phyloP scores from a whole-genome alignment of 2,329 filamentous ascomycete species.

The Cytospora leucostoma region DNA sequence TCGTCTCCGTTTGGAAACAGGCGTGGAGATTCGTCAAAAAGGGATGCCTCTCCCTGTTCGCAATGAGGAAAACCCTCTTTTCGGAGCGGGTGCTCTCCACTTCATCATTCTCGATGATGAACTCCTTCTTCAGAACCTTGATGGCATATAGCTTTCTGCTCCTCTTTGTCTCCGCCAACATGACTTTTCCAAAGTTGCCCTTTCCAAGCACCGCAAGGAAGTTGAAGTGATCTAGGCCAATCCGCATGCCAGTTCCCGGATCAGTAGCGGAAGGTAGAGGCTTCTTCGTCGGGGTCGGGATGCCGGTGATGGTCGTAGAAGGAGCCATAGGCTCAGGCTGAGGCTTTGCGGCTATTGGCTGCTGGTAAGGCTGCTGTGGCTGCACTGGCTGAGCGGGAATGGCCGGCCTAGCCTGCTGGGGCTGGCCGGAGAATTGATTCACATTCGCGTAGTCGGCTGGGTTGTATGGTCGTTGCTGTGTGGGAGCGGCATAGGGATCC shows the following conservation, averaged over 20 bases:
- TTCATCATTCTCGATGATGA: slow-evolving; percentile 99
- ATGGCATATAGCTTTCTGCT: slow-evolving; percentile 93
- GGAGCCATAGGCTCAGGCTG: slow-evolving; percentile 40
- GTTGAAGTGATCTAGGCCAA: slow-evolving; percentile 98
- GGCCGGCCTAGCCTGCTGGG: slow-evolving; percentile 36
- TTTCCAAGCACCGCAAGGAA: slow-evolving; percentile 98
- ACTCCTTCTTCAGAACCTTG: slow-evolving; percentile 99
- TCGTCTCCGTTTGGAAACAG: slow-evolving; percentile 97
- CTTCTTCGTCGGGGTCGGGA: slow-evolving; percentile 51
- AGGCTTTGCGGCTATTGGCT: slow-evolving; percentile 40
- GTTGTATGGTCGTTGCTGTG: slow-evolving; percentile 69
- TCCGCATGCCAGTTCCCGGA: slow-evolving; percentile 75
- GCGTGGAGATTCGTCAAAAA: slow-evolving; percentile 95
- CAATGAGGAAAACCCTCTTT: slow-evolving; percentile 95
- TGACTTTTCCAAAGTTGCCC: slow-evolving; percentile 99
- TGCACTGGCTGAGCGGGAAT: slow-evolving; percentile 36
- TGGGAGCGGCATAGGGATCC: slow-evolving; percentile 43
- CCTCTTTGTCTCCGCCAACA: slow-evolving; percentile 96
- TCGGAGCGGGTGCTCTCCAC: slow-evolving; percentile 97
- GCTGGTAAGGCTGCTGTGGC: slow-evolving; percentile 40
- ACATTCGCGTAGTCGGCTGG: slow-evolving; percentile 73
- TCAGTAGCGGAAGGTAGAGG: slow-evolving; percentile 70
- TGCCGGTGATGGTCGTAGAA: slow-evolving; percentile 38
- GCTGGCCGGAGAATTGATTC: slow-evolving; percentile 43
- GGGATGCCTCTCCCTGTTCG: slow-evolving; percentile 94